These are phyloP conservation scores for Hansfordia pulvinata DNA, from an alignment of 2,329 filamentous ascomycete genomes.

Conservation along the genomic window DNA sequence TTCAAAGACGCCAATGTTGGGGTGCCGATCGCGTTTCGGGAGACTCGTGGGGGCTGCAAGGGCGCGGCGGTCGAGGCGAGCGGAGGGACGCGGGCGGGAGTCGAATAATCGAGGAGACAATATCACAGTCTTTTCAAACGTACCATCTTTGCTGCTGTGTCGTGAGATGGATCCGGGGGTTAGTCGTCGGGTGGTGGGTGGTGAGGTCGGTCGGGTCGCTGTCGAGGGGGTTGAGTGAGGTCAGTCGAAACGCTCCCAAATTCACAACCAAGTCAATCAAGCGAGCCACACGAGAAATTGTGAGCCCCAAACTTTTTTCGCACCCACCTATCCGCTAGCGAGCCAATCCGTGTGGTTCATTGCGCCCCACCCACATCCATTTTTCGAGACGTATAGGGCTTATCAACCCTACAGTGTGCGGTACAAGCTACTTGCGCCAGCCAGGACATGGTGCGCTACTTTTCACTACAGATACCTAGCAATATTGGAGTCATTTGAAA, in stretches of 20 bases:
- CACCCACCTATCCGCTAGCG: conserved; percentile 1
- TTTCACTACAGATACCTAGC: no score
- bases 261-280: conserved; percentile 1
- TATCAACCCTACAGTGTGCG: background rate
- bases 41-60: no score
- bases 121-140: conserved; percentile 13
- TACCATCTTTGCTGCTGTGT: conserved; percentile 43
- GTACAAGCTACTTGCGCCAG: no score
- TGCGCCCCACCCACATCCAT: background rate
- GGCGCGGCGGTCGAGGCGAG: no score
- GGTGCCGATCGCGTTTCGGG: no score
- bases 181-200: conserved; percentile 32
- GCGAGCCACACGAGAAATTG: conserved; percentile 1
- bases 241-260: conserved; percentile 5
- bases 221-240: no score
- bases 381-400: conserved; percentile 1
- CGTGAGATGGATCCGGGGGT: conserved; percentile 39
- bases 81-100: no score
- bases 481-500: no score
- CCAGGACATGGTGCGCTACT: no score
- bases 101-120: conserved; percentile 1
- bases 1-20: no score
- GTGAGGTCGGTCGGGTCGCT: conserved; percentile 19
- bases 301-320: conserved; percentile 2
- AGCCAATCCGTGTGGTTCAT: conserved; percentile 1